Percentiles rank a stretch among this genome's conserved stretches.
These are phyloP conservation scores for Xylariaceae sp. DNA, from an alignment of 2,329 filamentous ascomycete genomes.

Conservation along the genomic window DNA sequence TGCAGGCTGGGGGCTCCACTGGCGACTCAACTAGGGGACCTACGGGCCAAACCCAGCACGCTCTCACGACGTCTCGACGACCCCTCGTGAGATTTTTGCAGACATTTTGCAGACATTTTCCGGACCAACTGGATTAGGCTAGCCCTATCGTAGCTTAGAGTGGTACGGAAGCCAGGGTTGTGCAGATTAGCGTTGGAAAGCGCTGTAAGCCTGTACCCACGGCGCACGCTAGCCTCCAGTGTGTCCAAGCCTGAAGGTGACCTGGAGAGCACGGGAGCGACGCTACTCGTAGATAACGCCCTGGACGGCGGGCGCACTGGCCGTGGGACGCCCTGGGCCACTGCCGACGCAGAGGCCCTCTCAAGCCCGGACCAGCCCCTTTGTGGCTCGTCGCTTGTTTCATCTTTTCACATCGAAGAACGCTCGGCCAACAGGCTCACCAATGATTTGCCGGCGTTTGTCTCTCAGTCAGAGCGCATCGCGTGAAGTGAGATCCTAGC, in stretches of 20 bases:
- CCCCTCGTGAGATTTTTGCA: background rate
- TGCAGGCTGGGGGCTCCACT: conserved; percentile 5
- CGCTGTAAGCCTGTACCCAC: no score
- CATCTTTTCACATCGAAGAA: conserved; percentile 22
- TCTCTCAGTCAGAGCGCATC: conserved; percentile 26
- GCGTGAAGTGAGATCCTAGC: conserved; percentile 21
- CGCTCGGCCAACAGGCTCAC: conserved; percentile 23
- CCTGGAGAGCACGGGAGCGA: no score
- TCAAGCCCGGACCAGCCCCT: conserved; percentile 1
- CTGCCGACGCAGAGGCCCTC: background rate
- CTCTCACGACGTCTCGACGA: no score
- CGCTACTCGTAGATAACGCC: no score
- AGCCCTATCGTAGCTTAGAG: no score
- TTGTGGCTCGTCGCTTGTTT: conserved; percentile 31
- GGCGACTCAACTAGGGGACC: background rate
- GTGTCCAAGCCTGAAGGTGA: background rate
- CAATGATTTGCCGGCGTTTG: conserved; percentile 27
- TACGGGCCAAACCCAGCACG: no score
- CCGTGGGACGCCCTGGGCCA: background rate
- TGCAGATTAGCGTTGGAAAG: no score
- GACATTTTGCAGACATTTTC: no score
- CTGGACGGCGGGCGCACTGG: no score
- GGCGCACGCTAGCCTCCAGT: no score
- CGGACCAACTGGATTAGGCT: no score
- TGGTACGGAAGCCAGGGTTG: no score